Base-by-base conservation (phyloP, 768 basidiomycete species). In the Boletus barrowsii region DNA sequence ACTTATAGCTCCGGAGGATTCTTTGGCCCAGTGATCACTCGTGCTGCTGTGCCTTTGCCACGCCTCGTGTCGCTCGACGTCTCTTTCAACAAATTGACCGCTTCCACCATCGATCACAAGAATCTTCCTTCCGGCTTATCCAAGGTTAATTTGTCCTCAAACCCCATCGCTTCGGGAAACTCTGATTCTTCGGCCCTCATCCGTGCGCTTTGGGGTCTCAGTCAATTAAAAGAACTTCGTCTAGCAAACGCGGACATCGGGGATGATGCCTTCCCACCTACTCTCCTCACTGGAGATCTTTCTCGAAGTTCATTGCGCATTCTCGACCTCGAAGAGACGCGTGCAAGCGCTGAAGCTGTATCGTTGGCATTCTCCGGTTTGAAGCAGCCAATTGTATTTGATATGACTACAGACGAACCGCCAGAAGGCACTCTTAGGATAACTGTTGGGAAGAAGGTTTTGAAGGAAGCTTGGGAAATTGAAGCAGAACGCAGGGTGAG, bases 381-480 rank as follows among this genome's bases (percentile, higher is more conserved):
- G 56, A 71, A 75, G 45, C 80, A 83, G 65, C 72, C 75, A 8
- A 59, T 88, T 17, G 76, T 73, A 47, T 85, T 80, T 54, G 81
- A 87, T 53, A 62, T 77, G 29, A 80, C 82, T 1, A 70, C 72
- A 15, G 80, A 83, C 32, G 79, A 82, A 40, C 81, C 82, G 9
- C 73, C 75, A 4, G 73, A 74, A 37, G 85, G 83, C 17, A 73
- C 79, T 0, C 63, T 80, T 3, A 76, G 78, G 45, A 72, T 92
- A 18, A 73, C 83, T 17, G 75, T 90, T 3, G 91, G 90, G 15
- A 90, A 89, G 72, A 78, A 77, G 59, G 73, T 89, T 24, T 62
- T 87, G 53, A 83, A 83, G 64, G 90, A 93, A 68, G 69, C 80
- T 32, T 92, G 90, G 90, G 91, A 93, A 65, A 58, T 93, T 13